Evolutionary conservation across 306 rosid genomes (phyloP).

Genomic region (Glycine soja): DNA sequence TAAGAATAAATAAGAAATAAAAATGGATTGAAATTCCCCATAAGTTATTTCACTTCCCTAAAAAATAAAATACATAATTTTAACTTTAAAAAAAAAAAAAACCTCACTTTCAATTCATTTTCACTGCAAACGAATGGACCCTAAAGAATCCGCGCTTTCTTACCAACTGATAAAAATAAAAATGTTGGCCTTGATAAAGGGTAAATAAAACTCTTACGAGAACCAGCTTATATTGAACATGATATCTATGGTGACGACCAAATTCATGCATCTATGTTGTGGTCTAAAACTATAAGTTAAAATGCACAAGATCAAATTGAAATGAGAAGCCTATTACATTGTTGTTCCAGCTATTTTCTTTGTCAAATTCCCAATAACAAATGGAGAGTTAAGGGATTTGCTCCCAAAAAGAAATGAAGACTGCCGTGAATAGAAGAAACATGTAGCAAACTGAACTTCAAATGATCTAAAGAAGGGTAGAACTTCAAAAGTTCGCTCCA

Average conservation of each 20-base stretch:
- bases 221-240: conserved; percentile 12
- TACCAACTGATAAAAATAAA: neutral
- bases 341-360: conserved; percentile 26
- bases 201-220: neutral
- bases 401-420: conserved; percentile 32
- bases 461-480: conserved; percentile 29
- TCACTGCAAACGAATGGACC: too few relatives aligned
- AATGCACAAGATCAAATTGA: conserved; percentile 30
- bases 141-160: neutral
- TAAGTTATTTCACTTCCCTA: too few relatives aligned
- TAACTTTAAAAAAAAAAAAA: neutral
- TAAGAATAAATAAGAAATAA: too few relatives aligned
- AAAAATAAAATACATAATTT: too few relatives aligned
- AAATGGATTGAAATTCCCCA: too few relatives aligned
- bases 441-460: conserved; percentile 14
- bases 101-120: too few relatives aligned
- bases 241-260: neutral
- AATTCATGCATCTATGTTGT: neutral
- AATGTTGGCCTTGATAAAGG: too few relatives aligned
- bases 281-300: neutral
- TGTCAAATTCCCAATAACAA: conserved; percentile 27
- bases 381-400: neutral
- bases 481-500: conserved; percentile 31
- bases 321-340: conserved; percentile 10
- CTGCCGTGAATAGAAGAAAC: conserved; percentile 18